These are phyloP conservation scores for Fusarium sp. DNA, from an alignment of 2,329 filamentous ascomycete genomes.

Conservation along the genomic window DNA sequence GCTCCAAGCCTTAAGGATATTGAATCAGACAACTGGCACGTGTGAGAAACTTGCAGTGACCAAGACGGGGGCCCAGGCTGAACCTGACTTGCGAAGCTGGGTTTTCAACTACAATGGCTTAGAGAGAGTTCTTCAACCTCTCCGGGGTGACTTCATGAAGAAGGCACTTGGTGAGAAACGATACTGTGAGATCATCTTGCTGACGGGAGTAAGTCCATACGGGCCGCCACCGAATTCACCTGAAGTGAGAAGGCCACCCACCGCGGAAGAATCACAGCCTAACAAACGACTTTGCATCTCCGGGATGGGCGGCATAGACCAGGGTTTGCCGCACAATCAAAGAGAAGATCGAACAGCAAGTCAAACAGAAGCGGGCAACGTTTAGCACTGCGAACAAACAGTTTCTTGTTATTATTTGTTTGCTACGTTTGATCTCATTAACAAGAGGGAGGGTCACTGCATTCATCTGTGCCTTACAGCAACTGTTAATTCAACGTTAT, in stretches of 20 bases:
- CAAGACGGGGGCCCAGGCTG: background rate
- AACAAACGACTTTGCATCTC: background rate
- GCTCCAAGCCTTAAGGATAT: background rate
- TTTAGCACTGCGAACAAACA: background rate
- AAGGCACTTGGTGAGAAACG: constrained; percentile 1
- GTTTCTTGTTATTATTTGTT: background rate
- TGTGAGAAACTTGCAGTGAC: background rate
- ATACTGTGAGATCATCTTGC: constrained; percentile 12
- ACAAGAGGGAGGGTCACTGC: background rate
- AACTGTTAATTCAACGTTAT: background rate
- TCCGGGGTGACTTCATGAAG: background rate
- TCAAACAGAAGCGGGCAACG: background rate
- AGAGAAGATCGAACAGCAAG: background rate
- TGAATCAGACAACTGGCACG: background rate
- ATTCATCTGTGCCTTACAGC: too few relatives aligned
- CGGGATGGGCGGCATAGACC: background rate
- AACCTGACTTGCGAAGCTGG: background rate
- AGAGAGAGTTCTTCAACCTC: background rate
- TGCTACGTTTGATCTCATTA: too few relatives aligned
- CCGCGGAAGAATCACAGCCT: background rate
- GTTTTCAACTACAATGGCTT: background rate
- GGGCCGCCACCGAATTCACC: background rate
- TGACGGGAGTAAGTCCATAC: background rate
- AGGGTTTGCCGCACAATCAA: background rate
- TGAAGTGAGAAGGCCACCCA: background rate